Evolutionary conservation across 176 grass and related monocot genomes (phyloP).

Genomic region (Triticum dicoccoides): DNA sequence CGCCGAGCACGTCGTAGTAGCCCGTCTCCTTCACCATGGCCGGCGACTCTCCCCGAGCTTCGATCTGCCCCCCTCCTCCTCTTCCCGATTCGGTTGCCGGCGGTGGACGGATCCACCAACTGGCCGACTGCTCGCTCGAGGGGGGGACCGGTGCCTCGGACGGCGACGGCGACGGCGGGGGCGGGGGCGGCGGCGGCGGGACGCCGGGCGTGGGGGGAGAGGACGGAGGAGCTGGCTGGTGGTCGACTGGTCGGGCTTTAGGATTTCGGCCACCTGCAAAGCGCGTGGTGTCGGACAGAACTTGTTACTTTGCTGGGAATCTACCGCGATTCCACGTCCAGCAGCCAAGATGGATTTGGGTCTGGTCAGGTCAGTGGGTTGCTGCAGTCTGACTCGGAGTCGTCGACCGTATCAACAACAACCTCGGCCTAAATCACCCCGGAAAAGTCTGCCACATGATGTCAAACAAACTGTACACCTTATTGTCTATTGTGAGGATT

Average conservation of each 20-base stretch:
- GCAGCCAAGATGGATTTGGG: conserved; percentile 21
- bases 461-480: too few relatives aligned
- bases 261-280: conserved; percentile 36
- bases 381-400: not conserved
- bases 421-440: too few relatives aligned
- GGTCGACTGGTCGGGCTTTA: conserved; percentile 24
- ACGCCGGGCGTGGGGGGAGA: conserved; percentile 16
- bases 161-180: not conserved
- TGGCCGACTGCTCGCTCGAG: not conserved
- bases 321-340: conserved; percentile 2
- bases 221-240: not conserved
- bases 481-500: too few relatives aligned
- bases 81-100: not conserved
- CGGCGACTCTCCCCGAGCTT: not conserved
- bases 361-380: not conserved
- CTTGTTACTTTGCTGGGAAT: not conserved
- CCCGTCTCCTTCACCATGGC: conserved; percentile 89
- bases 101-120: not conserved
- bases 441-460: too few relatives aligned
- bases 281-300: conserved; percentile 25
- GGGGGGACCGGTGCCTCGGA: not conserved
- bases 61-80: conserved; percentile 16
- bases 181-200: not conserved
- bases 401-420: not conserved
- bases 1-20: conserved; percentile 92